phyloP scores from a whole-genome alignment of 805 yeast genomes.

The Phaffomyces antillensis region DNA sequence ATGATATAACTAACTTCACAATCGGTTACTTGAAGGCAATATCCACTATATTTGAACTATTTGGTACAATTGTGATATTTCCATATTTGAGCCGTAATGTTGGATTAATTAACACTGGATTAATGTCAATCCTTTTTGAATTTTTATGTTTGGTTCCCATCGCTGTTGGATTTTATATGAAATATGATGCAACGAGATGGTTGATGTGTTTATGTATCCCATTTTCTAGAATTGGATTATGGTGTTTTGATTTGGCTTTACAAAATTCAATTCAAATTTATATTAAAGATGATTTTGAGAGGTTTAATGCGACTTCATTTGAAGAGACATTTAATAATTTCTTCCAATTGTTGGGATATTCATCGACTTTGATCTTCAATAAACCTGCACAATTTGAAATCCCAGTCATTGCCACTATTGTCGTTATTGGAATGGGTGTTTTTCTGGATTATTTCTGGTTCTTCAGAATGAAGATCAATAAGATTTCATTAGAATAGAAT shows the following conservation, averaged over 20 bases:
- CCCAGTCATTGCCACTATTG: conserved; percentile 21
- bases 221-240: conserved; percentile 31
- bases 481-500: neutral
- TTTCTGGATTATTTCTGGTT: conserved; percentile 6
- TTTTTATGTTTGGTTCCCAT: conserved; percentile 24
- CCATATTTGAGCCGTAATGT: conserved; percentile 21
- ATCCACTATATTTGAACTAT: conserved; percentile 28
- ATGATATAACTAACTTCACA: conserved; percentile 23
- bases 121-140: conserved; percentile 25
- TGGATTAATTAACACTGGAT: conserved; percentile 27
- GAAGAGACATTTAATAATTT: conserved; percentile 27
- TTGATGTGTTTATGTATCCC: conserved; percentile 21
- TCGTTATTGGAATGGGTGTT: conserved; percentile 6
- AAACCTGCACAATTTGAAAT: conserved; percentile 24
- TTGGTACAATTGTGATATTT: conserved; percentile 25
- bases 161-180: conserved; percentile 12
- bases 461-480: conserved; percentile 1
- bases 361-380: conserved; percentile 24
- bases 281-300: conserved; percentile 23
- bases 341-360: conserved; percentile 24
- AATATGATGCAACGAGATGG: conserved; percentile 13
- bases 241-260: conserved; percentile 34
- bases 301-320: conserved; percentile 29
- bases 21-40: conserved; percentile 28
- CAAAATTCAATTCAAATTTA: conserved; percentile 29